Base-by-base conservation (phyloP, 805 yeast genomes). In the Ascoidea tarda region DNA sequence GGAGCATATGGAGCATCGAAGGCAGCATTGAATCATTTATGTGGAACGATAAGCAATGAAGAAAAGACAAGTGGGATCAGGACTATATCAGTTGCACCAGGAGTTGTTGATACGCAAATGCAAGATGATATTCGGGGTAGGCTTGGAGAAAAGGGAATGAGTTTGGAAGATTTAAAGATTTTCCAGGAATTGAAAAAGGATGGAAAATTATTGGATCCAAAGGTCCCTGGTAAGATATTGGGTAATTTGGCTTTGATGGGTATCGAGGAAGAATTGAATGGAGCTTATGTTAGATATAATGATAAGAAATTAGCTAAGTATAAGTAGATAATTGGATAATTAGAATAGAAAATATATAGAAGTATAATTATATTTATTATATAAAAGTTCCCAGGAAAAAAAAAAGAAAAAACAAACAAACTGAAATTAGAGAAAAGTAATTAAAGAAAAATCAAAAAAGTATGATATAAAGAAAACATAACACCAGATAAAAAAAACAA, bases 71-170 rank as follows among this genome's bases (percentile, higher is more conserved):
- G 73, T 1, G 72, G 69, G 0, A 67, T 88, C n/a, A 66, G 69
- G 44, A 71, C 84, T 4, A 68, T 89, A 8, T 73, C 96, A 0
- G 74, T 93, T 31, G 96, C 96, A 0, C 98, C 98, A 0, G 98
- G 99, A 4, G 95, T 88, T 1, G 97, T 93, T 1, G 87, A 87
- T 63, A 91, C 99, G 1, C 71, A 71, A 21, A 91, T 93, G 98
- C 98, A 93, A 68, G 64, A 58, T 6, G 82, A 79, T 52, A 89
- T 91, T 53, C 78, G 98, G 59, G 83, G 55, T 49, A 49, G 52
- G 45, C 71, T 77, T 57, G 79, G 81, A 21, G 28, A 21, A 1
- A 57, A 60, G 4, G 69, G 70, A 32, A 90, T 90, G 96, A 70
- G 74, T 0, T 68, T 72, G 0, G 79, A 75, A 16, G 76, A 79